These are phyloP conservation scores for Curvularia lunata DNA, from an alignment of 2,329 filamentous ascomycete species.

Conservation along the genomic window DNA sequence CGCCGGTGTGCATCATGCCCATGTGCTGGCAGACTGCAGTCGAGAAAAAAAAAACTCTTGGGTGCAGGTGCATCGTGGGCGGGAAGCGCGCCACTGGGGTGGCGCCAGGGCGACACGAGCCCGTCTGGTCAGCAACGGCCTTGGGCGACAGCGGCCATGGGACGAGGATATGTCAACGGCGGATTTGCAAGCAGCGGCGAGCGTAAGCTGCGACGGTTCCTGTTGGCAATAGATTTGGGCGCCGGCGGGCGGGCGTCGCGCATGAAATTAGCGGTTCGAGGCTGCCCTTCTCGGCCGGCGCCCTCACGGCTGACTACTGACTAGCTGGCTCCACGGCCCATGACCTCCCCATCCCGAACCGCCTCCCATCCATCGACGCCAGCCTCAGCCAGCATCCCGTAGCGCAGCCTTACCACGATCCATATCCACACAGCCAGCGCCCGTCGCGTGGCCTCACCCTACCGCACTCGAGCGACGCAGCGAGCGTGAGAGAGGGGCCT, in stretches of 20 bases:
- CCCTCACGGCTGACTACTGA: too few species aligned
- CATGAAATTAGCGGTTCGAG: slow-evolving; percentile 26
- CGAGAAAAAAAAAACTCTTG: not conserved
- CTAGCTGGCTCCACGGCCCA: slow-evolving; percentile 25
- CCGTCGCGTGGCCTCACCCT: slow-evolving; percentile 19
- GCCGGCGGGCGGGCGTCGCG: slow-evolving; percentile 4
- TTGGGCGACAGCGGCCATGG: not conserved
- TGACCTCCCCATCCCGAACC: slow-evolving; percentile 26
- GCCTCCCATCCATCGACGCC: slow-evolving; percentile 35
- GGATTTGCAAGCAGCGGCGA: slow-evolving; percentile 2
- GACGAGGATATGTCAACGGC: too few species aligned
- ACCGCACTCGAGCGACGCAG: not conserved
- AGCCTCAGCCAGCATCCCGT: slow-evolving; percentile 40
- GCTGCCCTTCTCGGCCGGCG: slow-evolving; percentile 17
- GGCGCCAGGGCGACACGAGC: not conserved
- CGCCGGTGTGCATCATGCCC: not conserved
- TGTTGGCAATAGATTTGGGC: slow-evolving; percentile 5
- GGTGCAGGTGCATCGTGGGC: not conserved
- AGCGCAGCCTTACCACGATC: slow-evolving; percentile 19
- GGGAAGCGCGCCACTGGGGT: slow-evolving; percentile 4
- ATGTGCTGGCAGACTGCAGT: not conserved
- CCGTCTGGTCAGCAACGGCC: not conserved
- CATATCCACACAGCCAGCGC: not conserved
- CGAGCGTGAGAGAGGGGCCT: slow-evolving; percentile 8
- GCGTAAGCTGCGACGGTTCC: not conserved